phyloP scores from a whole-genome alignment of 2,329 filamentous ascomycete genomes.

The Conoideocrella luteorostrata region DNA sequence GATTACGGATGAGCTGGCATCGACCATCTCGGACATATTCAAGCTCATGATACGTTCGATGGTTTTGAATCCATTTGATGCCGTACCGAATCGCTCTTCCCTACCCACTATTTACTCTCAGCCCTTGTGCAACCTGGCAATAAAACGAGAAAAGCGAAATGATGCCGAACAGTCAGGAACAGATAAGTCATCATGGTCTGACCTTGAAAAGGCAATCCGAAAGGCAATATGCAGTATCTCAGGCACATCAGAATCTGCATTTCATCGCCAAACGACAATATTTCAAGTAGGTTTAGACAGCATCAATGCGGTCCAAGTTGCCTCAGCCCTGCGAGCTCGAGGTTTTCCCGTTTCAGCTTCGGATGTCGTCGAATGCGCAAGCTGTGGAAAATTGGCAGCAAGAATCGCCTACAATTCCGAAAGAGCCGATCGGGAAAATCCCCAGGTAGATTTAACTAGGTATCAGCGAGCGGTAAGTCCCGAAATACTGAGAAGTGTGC shows the following conservation, averaged over 20 bases:
- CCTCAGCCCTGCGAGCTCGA: slow-evolving; percentile 55
- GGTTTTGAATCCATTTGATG: slow-evolving; percentile 20
- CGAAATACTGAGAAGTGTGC: slow-evolving; percentile 20
- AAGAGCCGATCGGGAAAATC: background rate
- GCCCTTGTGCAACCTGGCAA: slow-evolving; percentile 16
- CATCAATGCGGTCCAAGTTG: slow-evolving; percentile 77
- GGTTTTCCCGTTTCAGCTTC: slow-evolving; percentile 56
- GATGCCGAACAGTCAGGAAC: slow-evolving; percentile 10
- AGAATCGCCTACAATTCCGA: slow-evolving; percentile 16
- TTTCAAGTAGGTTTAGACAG: slow-evolving; percentile 89
- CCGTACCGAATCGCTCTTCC: background rate
- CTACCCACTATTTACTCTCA: background rate
- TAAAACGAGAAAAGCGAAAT: slow-evolving; percentile 15
- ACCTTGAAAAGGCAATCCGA: slow-evolving; percentile 47
- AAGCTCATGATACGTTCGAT: slow-evolving; percentile 21
- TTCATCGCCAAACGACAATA: slow-evolving; percentile 62
- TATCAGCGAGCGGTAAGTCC: slow-evolving; percentile 30
- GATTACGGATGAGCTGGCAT: slow-evolving; percentile 21
- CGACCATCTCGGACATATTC: slow-evolving; percentile 23
- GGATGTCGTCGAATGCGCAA: slow-evolving; percentile 65
- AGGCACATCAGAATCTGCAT: slow-evolving; percentile 37
- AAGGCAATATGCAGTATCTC: slow-evolving; percentile 54
- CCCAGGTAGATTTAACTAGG: slow-evolving; percentile 27
- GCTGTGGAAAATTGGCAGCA: slow-evolving; percentile 32
- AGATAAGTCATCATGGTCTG: slow-evolving; percentile 36